Percentiles rank a stretch among this genome's conserved stretches.
These are phyloP conservation scores for Fusarium hostae DNA, from an alignment of 2,329 filamentous ascomycete genomes.

Conservation along the genomic window DNA sequence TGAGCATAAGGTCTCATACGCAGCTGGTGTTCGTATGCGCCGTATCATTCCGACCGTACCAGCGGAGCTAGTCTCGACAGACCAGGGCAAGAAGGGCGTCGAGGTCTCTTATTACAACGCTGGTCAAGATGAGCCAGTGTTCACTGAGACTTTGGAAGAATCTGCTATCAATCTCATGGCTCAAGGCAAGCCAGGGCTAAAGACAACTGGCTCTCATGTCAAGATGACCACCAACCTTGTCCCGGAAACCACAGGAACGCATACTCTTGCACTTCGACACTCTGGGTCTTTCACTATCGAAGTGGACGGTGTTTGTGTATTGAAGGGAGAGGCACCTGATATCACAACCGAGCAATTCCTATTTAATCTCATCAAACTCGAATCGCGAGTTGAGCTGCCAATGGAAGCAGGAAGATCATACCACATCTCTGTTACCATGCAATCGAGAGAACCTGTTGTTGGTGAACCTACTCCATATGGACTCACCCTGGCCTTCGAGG, in stretches of 20 bases:
- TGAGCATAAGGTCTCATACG: accelerated
- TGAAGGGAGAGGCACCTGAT: background rate
- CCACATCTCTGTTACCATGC: background rate
- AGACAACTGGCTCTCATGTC: accelerated
- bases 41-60: background rate
- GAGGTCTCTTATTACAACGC: background rate
- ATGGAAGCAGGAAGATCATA: background rate
- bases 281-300: background rate
- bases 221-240: background rate
- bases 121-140: accelerated
- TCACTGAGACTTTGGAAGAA: background rate
- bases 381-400: accelerated
- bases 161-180: background rate
- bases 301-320: accelerated
- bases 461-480: background rate
- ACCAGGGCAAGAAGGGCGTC: background rate
- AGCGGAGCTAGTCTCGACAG: accelerated
- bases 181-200: accelerated
- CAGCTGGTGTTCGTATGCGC: background rate
- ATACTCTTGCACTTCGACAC: background rate
- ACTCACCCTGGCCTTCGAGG: background rate
- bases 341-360: background rate
- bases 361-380: background rate
- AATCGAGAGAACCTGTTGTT: background rate
- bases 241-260: background rate